Evolutionary conservation across 345 rosid genomes (phyloP).

Genomic region (Durio zibethinus): DNA sequence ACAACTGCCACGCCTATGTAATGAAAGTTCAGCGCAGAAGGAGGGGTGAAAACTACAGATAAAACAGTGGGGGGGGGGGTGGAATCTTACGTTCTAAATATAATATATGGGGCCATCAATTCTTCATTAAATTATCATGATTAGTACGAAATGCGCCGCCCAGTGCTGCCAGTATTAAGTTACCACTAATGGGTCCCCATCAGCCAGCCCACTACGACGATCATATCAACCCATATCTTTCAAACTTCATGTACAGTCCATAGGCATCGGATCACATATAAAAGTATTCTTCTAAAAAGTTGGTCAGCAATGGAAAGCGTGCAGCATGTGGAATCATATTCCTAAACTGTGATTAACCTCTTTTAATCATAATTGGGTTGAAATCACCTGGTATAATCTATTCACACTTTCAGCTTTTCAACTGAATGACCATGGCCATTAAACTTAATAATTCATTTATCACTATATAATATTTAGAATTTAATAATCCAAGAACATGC

Average conservation of each 20-base stretch:
- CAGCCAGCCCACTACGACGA: neutral
- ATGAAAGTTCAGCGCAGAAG: neutral
- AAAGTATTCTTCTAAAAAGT: neutral
- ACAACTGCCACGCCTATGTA: neutral
- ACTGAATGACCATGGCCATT: neutral
- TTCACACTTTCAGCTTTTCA: neutral
- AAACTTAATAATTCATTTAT: neutral
- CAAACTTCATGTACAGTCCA: no score
- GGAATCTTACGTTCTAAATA: neutral
- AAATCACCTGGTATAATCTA: neutral
- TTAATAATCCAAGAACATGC: no score
- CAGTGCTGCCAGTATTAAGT: neutral
- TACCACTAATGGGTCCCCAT: slow-evolving; percentile 16
- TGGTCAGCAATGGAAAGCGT: slow-evolving; percentile 26
- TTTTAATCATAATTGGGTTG: neutral
- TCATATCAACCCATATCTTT: neutral
- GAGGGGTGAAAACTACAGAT: neutral
- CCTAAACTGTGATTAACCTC: neutral
- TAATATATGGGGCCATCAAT: neutral
- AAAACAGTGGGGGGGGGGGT: neutral
- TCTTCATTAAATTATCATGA: slow-evolving; percentile 26
- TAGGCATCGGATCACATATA: no score
- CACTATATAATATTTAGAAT: no score
- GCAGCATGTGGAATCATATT: slow-evolving; percentile 44
- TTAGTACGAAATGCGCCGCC: slow-evolving; percentile 23